Evolutionary conservation across 192 early-diverging fungal genomes (phyloP), one percentile per base, ranked within the genome.

Genomic region (Coemansia sp.): DNA sequence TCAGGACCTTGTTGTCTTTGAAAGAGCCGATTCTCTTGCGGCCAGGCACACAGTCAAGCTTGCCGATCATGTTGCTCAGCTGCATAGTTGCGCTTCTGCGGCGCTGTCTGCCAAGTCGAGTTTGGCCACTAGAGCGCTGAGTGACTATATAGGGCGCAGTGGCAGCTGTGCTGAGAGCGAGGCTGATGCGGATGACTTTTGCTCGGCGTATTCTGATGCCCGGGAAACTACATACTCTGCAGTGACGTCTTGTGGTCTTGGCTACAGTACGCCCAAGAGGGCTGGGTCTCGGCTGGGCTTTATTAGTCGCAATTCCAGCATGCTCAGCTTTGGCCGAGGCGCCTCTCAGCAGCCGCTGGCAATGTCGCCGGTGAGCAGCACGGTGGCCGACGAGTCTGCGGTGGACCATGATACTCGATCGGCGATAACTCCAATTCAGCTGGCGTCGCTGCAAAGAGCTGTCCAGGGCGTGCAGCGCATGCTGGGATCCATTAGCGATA

Each of bases 381-480:
- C 44, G 41, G 60, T 24, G 6, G 61, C 5, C 13, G 53, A 36
- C 2, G 34, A 18, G 11, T 12, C 31, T 2, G 53, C 41, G 3
- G 24, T n/a, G 39, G 4, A 34, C 57, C 57, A 60, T 33, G 29
- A 60, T n/a, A 29, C 57, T 18, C 57, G 57, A 13, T 60, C 57
- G 1, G 20, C 41, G 3, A 65, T 71, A 61, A 78, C 72, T 34
- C 64, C 72, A 11, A 66, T 83, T 22, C 80, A 83, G 64, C 73
- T 83, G 58, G 80, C 80, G 27, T 83, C 80, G 43, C 67, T 83
- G 44, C 80, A 83, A 61, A 69, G 80, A 6, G 80, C 80, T 1
- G 76, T 83, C 44, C 81, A 72, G 64, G 55, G 81, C 36, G 81
- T 83, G 41, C 81, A 83, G 73, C 62, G 68, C 36, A 83, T 83